Conservation (phyloP, 2,329 filamentous ascomycete genomes). For the Cryphonectria parasitica region DNA sequence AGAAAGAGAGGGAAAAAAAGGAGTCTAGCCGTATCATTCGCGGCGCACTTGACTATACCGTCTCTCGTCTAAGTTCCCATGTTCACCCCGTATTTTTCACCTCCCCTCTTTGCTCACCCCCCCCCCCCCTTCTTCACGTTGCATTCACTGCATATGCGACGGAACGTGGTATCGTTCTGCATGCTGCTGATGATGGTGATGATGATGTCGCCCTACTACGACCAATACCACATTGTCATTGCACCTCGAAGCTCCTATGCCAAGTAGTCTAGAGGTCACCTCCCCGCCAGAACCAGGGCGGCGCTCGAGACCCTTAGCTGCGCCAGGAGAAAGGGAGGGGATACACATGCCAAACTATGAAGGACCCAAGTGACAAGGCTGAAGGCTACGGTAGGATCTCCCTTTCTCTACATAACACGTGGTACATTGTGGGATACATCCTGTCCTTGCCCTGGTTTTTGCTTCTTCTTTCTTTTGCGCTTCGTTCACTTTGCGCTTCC, state of each 20-base stretch:
- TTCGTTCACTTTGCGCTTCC: not conserved
- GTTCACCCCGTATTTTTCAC: not conserved
- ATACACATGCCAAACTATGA: not conserved
- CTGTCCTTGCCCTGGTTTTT: not conserved
- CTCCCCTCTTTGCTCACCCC: not conserved
- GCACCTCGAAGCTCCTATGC: not conserved
- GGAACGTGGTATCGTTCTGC: constrained; percentile 4
- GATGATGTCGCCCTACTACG: not conserved
- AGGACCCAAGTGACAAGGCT: constrained; percentile 1
- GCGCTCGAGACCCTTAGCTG: not conserved
- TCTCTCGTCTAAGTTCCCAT: not conserved
- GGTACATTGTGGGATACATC: not conserved
- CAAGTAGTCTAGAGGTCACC: not conserved
- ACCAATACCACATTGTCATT: not conserved
- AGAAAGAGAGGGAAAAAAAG: too few species aligned
- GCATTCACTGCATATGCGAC: not conserved
- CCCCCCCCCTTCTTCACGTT: not conserved
- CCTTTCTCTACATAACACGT: not conserved
- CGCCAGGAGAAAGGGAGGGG: not conserved
- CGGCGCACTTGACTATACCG: not conserved
- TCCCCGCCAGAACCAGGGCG: not conserved
- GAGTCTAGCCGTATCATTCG: not conserved
- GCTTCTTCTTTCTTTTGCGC: not conserved
- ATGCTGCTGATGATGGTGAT: not conserved
- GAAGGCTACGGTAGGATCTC: constrained; percentile 10